These are phyloP conservation scores for Xylaria acuta DNA, from an alignment of 495 filamentous ascomycete species.

Conservation along the genomic window DNA sequence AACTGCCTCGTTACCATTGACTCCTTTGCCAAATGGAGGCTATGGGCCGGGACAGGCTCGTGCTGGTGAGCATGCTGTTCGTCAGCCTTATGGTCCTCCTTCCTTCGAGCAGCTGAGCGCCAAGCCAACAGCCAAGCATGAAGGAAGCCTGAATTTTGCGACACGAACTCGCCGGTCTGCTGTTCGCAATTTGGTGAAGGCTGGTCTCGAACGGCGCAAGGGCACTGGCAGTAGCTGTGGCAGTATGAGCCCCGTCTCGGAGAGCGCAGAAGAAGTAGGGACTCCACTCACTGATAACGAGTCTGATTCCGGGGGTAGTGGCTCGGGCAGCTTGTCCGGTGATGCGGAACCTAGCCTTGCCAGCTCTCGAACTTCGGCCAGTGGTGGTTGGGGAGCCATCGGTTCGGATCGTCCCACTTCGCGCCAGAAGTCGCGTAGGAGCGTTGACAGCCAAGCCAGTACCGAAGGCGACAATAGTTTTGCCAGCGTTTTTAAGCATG, in stretches of 20 bases:
- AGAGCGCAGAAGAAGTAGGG: constrained; percentile 74
- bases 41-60: constrained; percentile 94
- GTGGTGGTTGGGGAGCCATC: constrained; percentile 74
- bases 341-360: constrained; percentile 71
- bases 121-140: constrained; percentile 91
- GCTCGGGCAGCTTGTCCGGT: constrained; percentile 81
- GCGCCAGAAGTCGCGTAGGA: constrained; percentile 67
- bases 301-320: constrained; percentile 77
- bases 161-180: constrained; percentile 92
- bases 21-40: constrained; percentile 77
- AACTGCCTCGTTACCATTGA: constrained; percentile 76
- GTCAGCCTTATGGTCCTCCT: constrained; percentile 93
- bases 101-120: constrained; percentile 87
- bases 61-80: constrained; percentile 91
- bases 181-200: constrained; percentile 87
- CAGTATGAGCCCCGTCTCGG: constrained; percentile 88
- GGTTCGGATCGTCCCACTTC: constrained; percentile 76
- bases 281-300: constrained; percentile 77
- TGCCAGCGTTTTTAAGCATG: constrained; percentile 64
- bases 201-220: constrained; percentile 84
- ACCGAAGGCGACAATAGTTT: constrained; percentile 61
- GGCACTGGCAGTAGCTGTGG: constrained; percentile 67
- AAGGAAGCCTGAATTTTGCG: constrained; percentile 98
- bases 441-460: constrained; percentile 64
- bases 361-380: constrained; percentile 77